Conservation (phyloP, 179 eudicot species). For the Corrigiola litoralis region DNA sequence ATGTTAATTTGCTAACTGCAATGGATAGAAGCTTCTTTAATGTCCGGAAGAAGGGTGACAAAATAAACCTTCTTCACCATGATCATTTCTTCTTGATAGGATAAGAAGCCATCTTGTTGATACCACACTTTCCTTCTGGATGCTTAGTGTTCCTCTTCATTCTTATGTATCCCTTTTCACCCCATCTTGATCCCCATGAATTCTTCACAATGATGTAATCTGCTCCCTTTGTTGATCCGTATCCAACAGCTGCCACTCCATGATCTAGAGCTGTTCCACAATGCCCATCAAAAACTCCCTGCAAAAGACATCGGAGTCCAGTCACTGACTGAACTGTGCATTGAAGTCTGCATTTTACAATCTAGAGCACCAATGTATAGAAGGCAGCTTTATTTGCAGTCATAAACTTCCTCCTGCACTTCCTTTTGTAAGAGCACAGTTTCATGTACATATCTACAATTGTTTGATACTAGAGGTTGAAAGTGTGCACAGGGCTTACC, state of each 20-base stretch:
- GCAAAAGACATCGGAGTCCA: background rate
- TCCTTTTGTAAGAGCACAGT: no score
- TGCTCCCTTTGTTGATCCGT: constrained; percentile 45
- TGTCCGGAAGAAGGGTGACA: background rate
- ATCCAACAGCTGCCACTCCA: constrained; percentile 72
- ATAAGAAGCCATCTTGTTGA: constrained; percentile 71
- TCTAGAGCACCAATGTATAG: no score
- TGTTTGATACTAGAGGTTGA: background rate
- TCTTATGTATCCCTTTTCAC: constrained; percentile 65
- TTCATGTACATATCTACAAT: no score
- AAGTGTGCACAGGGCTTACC: constrained; percentile 33
- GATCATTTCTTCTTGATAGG: constrained; percentile 47
- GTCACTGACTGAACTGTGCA: no score
- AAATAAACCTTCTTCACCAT: constrained; percentile 9
- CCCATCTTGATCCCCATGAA: constrained; percentile 74
- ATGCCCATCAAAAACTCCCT: constrained; percentile 73
- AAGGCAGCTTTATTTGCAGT: no score
- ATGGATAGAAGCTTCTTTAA: background rate
- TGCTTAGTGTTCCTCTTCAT: constrained; percentile 59
- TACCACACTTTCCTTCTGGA: constrained; percentile 55
- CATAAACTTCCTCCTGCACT: no score
- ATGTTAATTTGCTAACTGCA: constrained; percentile 17
- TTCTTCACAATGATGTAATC: constrained; percentile 63
- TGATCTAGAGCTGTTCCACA: constrained; percentile 61
- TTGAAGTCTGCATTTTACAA: no score